Evolutionary conservation across 495 filamentous ascomycete genomes (phyloP).

Genomic region (Penicillium cataractarum): DNA sequence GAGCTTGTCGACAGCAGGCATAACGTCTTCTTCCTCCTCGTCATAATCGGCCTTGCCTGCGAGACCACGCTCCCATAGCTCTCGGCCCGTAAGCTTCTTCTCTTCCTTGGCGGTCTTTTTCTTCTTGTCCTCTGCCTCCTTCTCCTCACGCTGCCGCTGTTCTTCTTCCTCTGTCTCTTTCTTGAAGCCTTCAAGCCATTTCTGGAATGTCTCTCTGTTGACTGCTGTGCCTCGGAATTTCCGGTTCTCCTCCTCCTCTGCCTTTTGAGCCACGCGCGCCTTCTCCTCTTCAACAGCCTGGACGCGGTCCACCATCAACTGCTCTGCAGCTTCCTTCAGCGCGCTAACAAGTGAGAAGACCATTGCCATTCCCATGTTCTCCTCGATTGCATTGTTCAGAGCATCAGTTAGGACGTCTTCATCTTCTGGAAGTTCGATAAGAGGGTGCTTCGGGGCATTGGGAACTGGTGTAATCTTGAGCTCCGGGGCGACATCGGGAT

Average conservation of each 20-base stretch:
- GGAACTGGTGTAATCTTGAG: slow-evolving; percentile 75
- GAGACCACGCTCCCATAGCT: slow-evolving; percentile 84
- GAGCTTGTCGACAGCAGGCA: slow-evolving; percentile 66
- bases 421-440: slow-evolving; percentile 68
- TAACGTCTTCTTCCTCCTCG: slow-evolving; percentile 60
- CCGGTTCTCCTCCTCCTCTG: slow-evolving; percentile 89
- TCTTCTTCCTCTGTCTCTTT: slow-evolving; percentile 76
- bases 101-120: slow-evolving; percentile 58
- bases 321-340: slow-evolving; percentile 86
- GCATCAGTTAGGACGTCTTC: slow-evolving; percentile 68
- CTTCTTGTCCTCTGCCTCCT: slow-evolving; percentile 76
- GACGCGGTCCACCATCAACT: slow-evolving; percentile 70
- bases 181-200: slow-evolving; percentile 79
- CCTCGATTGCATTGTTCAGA: slow-evolving; percentile 72
- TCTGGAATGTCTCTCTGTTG: slow-evolving; percentile 78
- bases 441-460: slow-evolving; percentile 66
- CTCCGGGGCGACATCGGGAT: slow-evolving; percentile 82
- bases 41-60: slow-evolving; percentile 76
- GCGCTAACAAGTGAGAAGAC: slow-evolving; percentile 86
- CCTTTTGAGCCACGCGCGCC: slow-evolving; percentile 67
- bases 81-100: slow-evolving; percentile 74
- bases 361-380: slow-evolving; percentile 98
- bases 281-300: slow-evolving; percentile 60
- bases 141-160: slow-evolving; percentile 65
- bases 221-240: slow-evolving; percentile 95